Evolutionary conservation across 2,329 filamentous ascomycete genomes (phyloP), one percentile per base, ranked within the genome.

Genomic region (Aspergillaceae sp.): DNA sequence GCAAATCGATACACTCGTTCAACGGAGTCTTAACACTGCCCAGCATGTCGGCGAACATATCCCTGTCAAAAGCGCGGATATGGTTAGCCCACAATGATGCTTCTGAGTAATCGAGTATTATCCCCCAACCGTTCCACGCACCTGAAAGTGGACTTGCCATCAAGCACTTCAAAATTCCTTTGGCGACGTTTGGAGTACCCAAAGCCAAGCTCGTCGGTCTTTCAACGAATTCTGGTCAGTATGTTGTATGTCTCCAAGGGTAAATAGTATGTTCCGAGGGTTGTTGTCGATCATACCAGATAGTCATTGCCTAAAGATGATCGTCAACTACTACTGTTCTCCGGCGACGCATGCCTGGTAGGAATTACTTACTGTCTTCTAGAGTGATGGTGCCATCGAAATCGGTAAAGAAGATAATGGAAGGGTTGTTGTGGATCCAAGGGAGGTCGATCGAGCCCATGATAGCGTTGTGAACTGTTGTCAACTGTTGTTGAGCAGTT

Each of bases 391-490:
- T 97, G 61, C 92, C 92, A 70, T 98, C 92, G 65, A 97, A 97
- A 72, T 98, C 92, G 57, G 90, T 95, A 75, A 97, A 97, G 79
- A 98, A 96, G 74, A 98, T 90, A 74, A 87, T 86, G 71, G 88
- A 86, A 43, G 90, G 90, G 65, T 85, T 82, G 48, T 64, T 69
- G 49, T 67, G 61, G 56, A 75, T 62, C 28, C 70, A 70, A 26
- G 67, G 66, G 34, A 70, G 63, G 9, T 50, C 48, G 7, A 49
- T 56, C 29, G 61, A 59, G 8, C 56, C 57, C 65, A 68, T 68
- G 40, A 42, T 59, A 19, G 19, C 19, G 19, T 19, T 19, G 19
- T 19, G 19, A 19, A 19, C 19, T 19, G 19, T 19, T 19, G 19
- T 19, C 19, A 19, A 19, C 19, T 19, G 19, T 19, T 19, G 19